These are phyloP conservation scores for Colletotrichum echinochloae DNA, from an alignment of 2,329 filamentous ascomycete genomes.

Conservation along the genomic window DNA sequence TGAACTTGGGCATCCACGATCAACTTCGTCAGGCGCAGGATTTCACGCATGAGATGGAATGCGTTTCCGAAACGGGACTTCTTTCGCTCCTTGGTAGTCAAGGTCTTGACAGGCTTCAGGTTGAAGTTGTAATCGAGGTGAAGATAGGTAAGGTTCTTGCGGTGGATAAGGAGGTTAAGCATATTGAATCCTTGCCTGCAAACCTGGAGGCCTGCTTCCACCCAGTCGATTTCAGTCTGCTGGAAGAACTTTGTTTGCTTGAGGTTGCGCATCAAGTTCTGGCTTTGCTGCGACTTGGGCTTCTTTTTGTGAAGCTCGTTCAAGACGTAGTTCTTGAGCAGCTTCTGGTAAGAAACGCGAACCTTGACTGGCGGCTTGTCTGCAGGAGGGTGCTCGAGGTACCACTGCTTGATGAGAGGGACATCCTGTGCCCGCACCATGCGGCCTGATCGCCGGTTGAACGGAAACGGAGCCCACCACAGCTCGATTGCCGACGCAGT, in stretches of 20 bases:
- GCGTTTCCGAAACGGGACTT: conserved; percentile 99
- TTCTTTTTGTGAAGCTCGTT: conserved; percentile 97
- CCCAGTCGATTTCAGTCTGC: conserved; percentile 99
- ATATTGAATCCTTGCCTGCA: conserved; percentile 99
- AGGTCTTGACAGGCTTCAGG: conserved; percentile 96
- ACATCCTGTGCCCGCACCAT: conserved; percentile 99
- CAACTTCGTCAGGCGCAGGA: conserved; percentile 92
- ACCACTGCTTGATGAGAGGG: conserved; percentile 97
- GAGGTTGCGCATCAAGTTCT: conserved; percentile 87
- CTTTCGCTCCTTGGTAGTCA: conserved; percentile 98
- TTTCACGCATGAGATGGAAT: conserved; percentile 99
- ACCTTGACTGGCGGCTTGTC: conserved; percentile 93
- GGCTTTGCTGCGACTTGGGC: conserved; percentile 94
- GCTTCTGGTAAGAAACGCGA: conserved; percentile 96
- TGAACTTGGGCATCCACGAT: conserved; percentile 99
- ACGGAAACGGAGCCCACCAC: conserved; percentile 99
- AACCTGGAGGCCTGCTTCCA: conserved; percentile 97
- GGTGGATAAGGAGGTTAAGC: conserved; percentile 96
- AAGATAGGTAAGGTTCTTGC: conserved; percentile 97
- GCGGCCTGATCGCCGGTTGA: conserved; percentile 90
- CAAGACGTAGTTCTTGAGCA: conserved; percentile 94
- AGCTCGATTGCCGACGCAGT: conserved; percentile 91
- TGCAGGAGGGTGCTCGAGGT: conserved; percentile 92
- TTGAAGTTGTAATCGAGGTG: conserved; percentile 99
- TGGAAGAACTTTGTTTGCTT: conserved; percentile 99